phyloP scores from a whole-genome alignment of 139 green algal genomes.

The Medakamo hakoo region DNA sequence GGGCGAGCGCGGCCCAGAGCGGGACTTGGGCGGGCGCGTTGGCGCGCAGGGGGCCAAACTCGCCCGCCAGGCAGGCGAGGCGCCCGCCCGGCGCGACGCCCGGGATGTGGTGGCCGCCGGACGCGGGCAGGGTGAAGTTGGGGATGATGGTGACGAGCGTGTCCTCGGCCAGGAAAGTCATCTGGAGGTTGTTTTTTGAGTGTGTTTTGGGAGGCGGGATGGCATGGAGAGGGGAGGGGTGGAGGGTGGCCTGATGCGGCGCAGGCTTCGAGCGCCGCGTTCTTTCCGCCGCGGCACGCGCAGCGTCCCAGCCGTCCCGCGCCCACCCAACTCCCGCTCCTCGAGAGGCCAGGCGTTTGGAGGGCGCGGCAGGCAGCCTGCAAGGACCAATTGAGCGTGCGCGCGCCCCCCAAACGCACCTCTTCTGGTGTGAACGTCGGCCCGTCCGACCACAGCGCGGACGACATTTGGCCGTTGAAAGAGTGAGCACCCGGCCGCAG shows the following conservation, averaged over 20 bases:
- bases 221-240: too few species aligned
- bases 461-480: neutral
- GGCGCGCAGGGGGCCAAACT: conserved; percentile 61
- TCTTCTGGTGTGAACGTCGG: neutral
- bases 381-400: too few species aligned
- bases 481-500: too few species aligned
- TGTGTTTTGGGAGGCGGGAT: too few species aligned
- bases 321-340: neutral
- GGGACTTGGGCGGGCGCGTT: conserved; percentile 55
- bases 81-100: conserved; percentile 15
- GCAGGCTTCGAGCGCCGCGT: too few species aligned
- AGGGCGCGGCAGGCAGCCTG: too few species aligned
- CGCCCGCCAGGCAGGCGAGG: conserved; percentile 25
- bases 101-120: conserved; percentile 31
- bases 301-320: neutral
- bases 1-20: conserved; percentile 60
- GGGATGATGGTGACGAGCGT: conserved; percentile 62
- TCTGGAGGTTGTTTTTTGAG: conserved; percentile 24
- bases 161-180: conserved; percentile 79
- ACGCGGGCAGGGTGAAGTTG: conserved; percentile 52
- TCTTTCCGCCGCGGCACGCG: too few species aligned
- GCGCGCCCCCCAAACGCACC: too few species aligned
- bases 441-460: neutral
- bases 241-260: too few species aligned
- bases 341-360: too few species aligned